Evolutionary conservation across 2,329 filamentous ascomycete species (phyloP).

Genomic region (Cladosporium phlei): DNA sequence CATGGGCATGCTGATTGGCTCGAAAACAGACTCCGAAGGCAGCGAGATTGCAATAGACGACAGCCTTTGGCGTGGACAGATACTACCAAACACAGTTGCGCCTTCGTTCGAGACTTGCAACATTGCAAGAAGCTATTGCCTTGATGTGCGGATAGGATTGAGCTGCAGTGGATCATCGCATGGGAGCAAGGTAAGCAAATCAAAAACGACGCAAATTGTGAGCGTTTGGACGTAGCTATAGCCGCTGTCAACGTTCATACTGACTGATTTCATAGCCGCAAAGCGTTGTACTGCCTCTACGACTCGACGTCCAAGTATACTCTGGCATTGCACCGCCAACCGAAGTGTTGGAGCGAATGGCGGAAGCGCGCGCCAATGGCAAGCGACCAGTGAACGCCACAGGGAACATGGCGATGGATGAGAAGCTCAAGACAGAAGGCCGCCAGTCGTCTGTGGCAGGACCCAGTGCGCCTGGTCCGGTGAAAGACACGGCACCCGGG

Average conservation of each 20-base stretch:
- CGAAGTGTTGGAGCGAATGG: conserved; percentile 66
- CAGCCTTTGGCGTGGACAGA: conserved; percentile 65
- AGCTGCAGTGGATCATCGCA: conserved; percentile 57
- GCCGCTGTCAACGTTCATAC: background rate
- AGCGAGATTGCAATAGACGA: conserved; percentile 49
- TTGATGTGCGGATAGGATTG: conserved; percentile 76
- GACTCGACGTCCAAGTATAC: conserved; percentile 74
- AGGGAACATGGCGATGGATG: conserved; percentile 10
- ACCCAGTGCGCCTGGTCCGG: background rate
- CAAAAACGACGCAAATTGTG: conserved; percentile 22
- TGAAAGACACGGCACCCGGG: background rate
- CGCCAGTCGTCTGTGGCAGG: conserved; percentile 16
- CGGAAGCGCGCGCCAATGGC: conserved; percentile 25
- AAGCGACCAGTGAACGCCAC: conserved; percentile 16
- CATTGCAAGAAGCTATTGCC: conserved; percentile 71
- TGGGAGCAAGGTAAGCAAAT: conserved; percentile 39
- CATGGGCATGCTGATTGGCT: conserved; percentile 65
- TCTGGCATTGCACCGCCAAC: conserved; percentile 81
- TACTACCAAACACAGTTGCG: conserved; percentile 78
- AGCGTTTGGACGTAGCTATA: background rate
- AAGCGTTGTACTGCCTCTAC: conserved; percentile 70
- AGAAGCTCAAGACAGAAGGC: conserved; percentile 24
- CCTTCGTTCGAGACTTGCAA: conserved; percentile 89
- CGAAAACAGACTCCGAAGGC: conserved; percentile 51
- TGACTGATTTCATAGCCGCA: conserved; percentile 42